phyloP scores from a whole-genome alignment of 768 basidiomycete genomes.

The Imleria badia region DNA sequence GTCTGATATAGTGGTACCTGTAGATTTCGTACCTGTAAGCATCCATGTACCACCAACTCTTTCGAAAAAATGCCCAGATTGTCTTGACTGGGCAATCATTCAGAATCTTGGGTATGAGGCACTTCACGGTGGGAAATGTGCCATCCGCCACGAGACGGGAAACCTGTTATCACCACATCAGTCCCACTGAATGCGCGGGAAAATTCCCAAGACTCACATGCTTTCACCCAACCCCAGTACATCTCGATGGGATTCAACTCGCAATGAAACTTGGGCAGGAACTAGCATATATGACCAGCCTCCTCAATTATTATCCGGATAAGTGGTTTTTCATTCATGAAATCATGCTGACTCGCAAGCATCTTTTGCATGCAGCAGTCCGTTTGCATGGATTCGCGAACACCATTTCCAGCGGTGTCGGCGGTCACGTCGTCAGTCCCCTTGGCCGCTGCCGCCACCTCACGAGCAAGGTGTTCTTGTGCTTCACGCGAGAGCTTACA shows the following conservation, averaged over 20 bases:
- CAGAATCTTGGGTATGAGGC: neutral
- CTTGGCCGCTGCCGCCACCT: neutral
- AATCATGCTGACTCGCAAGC: constrained; percentile 31
- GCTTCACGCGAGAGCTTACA: neutral
- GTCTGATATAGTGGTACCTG: neutral
- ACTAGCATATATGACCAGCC: no score
- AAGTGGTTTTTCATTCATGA: constrained; percentile 20
- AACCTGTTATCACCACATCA: no score
- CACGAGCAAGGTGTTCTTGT: neutral
- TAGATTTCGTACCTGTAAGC: neutral
- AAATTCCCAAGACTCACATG: no score
- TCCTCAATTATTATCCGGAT: neutral
- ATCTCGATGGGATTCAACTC: no score
- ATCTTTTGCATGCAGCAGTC: constrained; percentile 28
- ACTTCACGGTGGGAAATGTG: neutral
- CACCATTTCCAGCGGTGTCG: no score
- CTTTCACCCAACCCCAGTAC: no score
- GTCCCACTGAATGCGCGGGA: no score
- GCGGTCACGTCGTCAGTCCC: no score
- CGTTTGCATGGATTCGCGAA: constrained; percentile 11
- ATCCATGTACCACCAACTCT: neutral
- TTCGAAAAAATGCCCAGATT: neutral
- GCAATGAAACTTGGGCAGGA: no score
- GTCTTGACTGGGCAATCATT: neutral
- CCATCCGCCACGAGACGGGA: no score